Evolutionary conservation across 2,329 filamentous ascomycete species (phyloP), one percentile per base, ranked within the genome.

Genomic region (Leptodontidium sp.): DNA sequence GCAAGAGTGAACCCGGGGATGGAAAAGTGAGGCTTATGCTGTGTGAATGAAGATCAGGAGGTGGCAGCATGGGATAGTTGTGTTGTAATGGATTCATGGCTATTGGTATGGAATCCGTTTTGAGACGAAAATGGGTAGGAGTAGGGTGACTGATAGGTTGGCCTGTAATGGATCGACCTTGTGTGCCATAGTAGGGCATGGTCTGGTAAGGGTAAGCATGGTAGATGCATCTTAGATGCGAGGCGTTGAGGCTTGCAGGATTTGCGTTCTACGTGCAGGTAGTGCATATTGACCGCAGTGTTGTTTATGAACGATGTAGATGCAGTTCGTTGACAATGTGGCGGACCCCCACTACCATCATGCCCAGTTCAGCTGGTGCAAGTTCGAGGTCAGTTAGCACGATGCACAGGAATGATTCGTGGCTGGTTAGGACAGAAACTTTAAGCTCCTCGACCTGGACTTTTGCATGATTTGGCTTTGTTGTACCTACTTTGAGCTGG

Each of bases 231-330:
- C 15, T 53, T 21, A 58, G 53, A 58, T 58, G 55, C 35, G 53
- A 47, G 43, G 50, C 38, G 11, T 63, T 45, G 65, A 64, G 50
- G 65, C 45, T 64, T 53, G 47, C 53, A 53, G 47, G 61, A 61
- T 59, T 38, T 47, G 55, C 17, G 21, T 14, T 57, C 32, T 32
- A 29, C 50, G 38, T 45, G 50, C 43, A 58, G 35, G 32, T 24
- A 21, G 7, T 50, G 21, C 45, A 17, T 58, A 7, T 24, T 38
- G 24, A 55, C 24, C 24, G 52, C 52, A 17, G 52, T 32, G 52
- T 35, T 32, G 15, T 12, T 32, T 32, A 32, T 32, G 29, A 32
- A 32, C 3, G 29, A 32, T 32, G 4, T 32, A 6, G 29, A 32
- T 32, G 29, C 29, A 32, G 29, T 32, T 32, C 29, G 29, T 26